phyloP scores from a whole-genome alignment of 2,329 filamentous ascomycete species.

The Orbilia quercus region DNA sequence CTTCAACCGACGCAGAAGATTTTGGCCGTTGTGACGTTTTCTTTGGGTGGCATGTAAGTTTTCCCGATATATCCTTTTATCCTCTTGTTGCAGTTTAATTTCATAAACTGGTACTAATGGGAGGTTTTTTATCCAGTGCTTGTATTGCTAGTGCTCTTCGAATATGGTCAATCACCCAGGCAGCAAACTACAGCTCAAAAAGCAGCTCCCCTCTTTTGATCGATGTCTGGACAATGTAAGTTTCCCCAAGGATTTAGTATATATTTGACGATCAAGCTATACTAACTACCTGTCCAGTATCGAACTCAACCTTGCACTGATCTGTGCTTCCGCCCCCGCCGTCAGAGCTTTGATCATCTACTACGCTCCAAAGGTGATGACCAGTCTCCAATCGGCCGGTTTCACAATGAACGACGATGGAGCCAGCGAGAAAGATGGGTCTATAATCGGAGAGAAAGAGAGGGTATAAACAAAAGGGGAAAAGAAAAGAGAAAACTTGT shows the following conservation, averaged over 20 bases:
- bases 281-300: slow-evolving; percentile 7
- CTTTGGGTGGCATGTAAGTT: slow-evolving; percentile 32
- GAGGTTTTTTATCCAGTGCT: slow-evolving; percentile 4
- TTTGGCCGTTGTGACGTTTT: slow-evolving; percentile 26
- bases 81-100: not conserved
- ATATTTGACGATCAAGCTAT: too few species aligned
- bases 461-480: not conserved
- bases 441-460: not conserved
- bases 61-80: not conserved
- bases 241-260: not conserved
- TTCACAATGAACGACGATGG: slow-evolving; percentile 2
- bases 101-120: not conserved
- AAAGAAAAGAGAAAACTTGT: not conserved
- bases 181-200: not conserved
- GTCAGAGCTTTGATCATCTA: slow-evolving; percentile 36
- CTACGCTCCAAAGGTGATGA: slow-evolving; percentile 33
- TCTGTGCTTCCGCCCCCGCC: slow-evolving; percentile 38
- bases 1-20: slow-evolving; percentile 19
- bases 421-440: slow-evolving; percentile 7
- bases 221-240: slow-evolving; percentile 31
- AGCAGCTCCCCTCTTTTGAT: slow-evolving; percentile 14
- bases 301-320: slow-evolving; percentile 38
- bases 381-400: slow-evolving; percentile 1
- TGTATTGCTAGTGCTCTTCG: slow-evolving; percentile 30
- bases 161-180: not conserved